Evolutionary conservation across 352 stramenopile genomes (phyloP), one percentile per base, ranked within the genome.

Genomic region (Phytopythium delawarense): DNA sequence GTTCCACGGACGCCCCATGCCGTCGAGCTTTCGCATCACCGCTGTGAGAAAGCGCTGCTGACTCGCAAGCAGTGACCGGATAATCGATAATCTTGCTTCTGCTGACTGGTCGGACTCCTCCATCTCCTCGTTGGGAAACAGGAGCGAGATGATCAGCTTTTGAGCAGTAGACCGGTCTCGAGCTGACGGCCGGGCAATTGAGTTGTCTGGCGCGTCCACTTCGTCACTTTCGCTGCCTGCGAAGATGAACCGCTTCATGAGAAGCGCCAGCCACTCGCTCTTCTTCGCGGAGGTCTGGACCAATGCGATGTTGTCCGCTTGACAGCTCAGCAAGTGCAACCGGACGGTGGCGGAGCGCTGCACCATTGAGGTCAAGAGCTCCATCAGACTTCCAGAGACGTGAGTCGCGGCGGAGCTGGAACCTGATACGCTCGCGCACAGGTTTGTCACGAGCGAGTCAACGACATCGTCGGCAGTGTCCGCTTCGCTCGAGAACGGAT

Each of bases 1-100:
- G 56, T 82, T 81, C 85, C 85, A 94, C 28, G 81, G 83, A 8
- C 80, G 70, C 20, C 79, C 84, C 45, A 63, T 44, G 15, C 25
- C 1, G 57, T 75, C 72, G 0, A 88, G 53, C 3, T 62, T 54
- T 13, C 68, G 40, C 2, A 77, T 20, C 0, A 83, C 73, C 0
- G 56, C 59, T 7, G 18, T 21, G 57, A 84, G 79, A 20, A 72
- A 80, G 11, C 20, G 57, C 37, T 57, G 44, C 32, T 75, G 61
- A 58, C 55, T 35, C 0, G 35, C 52, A 12, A 79, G 30, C 11
- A 79, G n/a, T 23, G 32, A 13, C 40, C 51, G 16, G 18, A 66
- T 30, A 4, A 23, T 21, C n/a, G 9, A 13, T 15, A 5, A 11
- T 18, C 11, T 23, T 54, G 48, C 28, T 35, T 2, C 28, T n/a